Base-by-base conservation (phyloP, 441 rosid species). In the Gossypium aridum region DNA sequence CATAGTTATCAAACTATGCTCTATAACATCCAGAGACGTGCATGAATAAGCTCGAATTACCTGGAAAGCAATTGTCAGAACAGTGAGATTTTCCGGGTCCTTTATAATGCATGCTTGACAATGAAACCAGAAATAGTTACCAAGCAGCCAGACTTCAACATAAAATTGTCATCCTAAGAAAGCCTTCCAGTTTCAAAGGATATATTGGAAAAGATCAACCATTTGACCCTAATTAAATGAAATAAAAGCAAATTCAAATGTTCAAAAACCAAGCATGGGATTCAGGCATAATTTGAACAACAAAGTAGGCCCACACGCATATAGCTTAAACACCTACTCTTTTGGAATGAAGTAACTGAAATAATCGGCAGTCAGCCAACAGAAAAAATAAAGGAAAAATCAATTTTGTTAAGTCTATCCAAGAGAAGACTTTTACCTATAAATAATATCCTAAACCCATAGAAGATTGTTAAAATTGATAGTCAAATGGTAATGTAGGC, bases 131-230 rank as follows among this genome's bases (percentile, higher is more conserved):
- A 70, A 70, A 71, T 20, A 63, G 53, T 73, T 75, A 67, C 2
- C 19, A 37, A 63, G 74, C 75, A 78, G 82, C 85, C 73, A 76
- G 76, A 77, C 80, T 74, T 61, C 74, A 77, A 61, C 72, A 81
- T 60, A 69, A 26, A 62, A 8, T 13, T 34, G 78, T 69, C 77
- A 76, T 34, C 73, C 67, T 68, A 76, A 73, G 71, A 75, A 86
- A 80, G 82, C 86, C 83, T 80, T 78, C 79, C 69, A 71, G 72
- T 68, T 82, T 79, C 76, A 86, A 78, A 65, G 57, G 39, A 63
- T 26, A 59, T 60, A 64, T 61, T 51, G 73, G 37, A 64, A 71
- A 62, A 76, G 37, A 65, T 45, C 66, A 65, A 64, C 7, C 68
- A 73, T 67, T 39, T 51, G 63, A 78, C 75, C 57, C 70, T 69